Evolutionary conservation across 352 stramenopile species (phyloP), one percentile per base, ranked within the genome.

Genomic region (Sclerospora graminicola): DNA sequence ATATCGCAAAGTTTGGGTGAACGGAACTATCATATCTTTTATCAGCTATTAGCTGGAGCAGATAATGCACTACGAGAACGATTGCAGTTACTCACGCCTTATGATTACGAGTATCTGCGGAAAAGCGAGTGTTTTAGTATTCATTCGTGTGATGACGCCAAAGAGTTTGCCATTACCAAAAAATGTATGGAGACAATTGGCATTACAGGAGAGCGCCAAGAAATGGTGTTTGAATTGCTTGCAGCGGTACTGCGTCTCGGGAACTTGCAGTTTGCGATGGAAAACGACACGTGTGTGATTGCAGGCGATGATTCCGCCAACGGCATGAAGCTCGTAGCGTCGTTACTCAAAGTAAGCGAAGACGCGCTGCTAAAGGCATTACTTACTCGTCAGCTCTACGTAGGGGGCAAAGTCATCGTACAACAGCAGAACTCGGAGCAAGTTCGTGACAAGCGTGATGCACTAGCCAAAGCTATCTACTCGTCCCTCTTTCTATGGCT

Each of bases 11-110:
- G 74, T 58, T 32, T 88, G 1, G 91, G 91, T 0, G 93, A 98
- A 48, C 71, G 93, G 16, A 98, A 97, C 61, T 98, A 97, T 66
- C 93, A 98, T 57, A 93, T 98, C 33, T 98, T 98, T 66, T 98
- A 98, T 55, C 92, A 98, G 63, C 58, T 95, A 16, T 41, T 95
- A 19, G 78, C 82, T 0, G 82, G 82, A 18, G 81, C 81, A 8
- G 80, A 92, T 42, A 66, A 75, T n/a, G 58, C 64, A 3, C 42
- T 89, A 30, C 52, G 78, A 18, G 66, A 78, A 34, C 63, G 78
- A 28, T 50, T 94, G 29, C 67, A 86, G 35, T 54, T 94, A 20
- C 74, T 78, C 34, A 80, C 71, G 5, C 75, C 78, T 0, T 43
- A 89, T 15, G 77, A 90, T 20, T 95, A 93, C 48, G 80, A 93